Conservation (phyloP, 2,329 filamentous ascomycete species). For the Dactylellina parvicollis region DNA sequence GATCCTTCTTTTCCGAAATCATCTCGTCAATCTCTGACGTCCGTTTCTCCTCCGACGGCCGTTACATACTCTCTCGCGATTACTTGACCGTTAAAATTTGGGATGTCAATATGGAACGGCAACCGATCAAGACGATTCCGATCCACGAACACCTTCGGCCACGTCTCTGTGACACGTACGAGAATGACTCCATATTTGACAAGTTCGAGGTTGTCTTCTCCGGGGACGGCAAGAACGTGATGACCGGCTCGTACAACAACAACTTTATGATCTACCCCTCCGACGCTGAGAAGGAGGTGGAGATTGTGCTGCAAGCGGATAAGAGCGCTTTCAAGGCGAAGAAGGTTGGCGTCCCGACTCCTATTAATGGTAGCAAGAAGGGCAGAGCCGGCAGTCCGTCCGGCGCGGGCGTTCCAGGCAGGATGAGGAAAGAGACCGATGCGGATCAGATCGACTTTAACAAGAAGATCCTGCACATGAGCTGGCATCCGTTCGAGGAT, state of each 20-base stretch:
- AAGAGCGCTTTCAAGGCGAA: constrained; percentile 99
- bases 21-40: constrained; percentile 99
- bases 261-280: constrained; percentile 99
- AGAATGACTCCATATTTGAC: constrained; percentile 99
- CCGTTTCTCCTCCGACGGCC: constrained; percentile 93
- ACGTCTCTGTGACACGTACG: constrained; percentile 94
- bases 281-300: constrained; percentile 93
- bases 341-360: constrained; percentile 97
- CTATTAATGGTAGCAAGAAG: constrained; percentile 94
- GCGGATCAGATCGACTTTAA: constrained; percentile 99
- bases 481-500: constrained; percentile 99
- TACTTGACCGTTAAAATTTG: constrained; percentile 99
- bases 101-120: constrained; percentile 99
- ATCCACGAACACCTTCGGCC: constrained; percentile 97
- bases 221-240: constrained; percentile 96
- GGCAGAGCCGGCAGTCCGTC: constrained; percentile 90
- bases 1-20: constrained; percentile 99
- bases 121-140: constrained; percentile 97
- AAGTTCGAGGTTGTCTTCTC: constrained; percentile 99
- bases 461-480: constrained; percentile 99
- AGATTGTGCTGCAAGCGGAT: constrained; percentile 96
- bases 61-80: constrained; percentile 96
- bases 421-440: constrained; percentile 99
- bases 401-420: constrained; percentile 79
- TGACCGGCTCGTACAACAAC: constrained; percentile 99